Conservation (phyloP, 2,329 filamentous ascomycete genomes). For the Fusarium sp. region DNA sequence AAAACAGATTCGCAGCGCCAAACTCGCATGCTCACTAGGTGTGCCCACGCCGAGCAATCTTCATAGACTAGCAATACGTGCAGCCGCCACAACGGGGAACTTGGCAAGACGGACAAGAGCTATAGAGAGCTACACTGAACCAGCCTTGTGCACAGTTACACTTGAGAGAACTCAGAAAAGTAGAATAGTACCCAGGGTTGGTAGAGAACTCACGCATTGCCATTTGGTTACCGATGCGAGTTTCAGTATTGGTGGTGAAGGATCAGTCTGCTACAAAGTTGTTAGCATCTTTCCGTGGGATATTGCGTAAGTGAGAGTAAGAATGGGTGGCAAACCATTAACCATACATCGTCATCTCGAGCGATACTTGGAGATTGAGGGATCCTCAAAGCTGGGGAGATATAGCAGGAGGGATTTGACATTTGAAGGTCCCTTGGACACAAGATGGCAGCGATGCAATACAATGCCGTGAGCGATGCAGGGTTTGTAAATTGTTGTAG, state of each 20-base stretch:
- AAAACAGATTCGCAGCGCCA: too few species aligned
- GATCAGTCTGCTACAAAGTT: background rate
- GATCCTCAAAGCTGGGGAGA: background rate
- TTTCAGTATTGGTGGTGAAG: fast-evolving
- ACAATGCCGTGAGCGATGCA: background rate
- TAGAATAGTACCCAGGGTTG: fast-evolving
- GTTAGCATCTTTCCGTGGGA: background rate
- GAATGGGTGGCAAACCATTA: background rate
- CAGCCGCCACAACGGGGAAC: fast-evolving
- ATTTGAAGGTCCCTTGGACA: background rate
- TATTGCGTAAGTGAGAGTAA: too few species aligned
- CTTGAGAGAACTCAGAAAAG: background rate
- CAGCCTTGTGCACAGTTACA: background rate
- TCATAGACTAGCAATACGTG: fast-evolving
- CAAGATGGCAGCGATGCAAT: background rate
- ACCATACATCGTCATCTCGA: fast-evolving
- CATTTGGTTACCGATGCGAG: too few species aligned
- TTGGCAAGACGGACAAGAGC: fast-evolving
- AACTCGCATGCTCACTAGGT: too few species aligned
- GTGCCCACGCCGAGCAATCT: too few species aligned
- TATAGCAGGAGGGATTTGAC: fast-evolving
- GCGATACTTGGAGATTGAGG: background rate
- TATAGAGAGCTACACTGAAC: fast-evolving
- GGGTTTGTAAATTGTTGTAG: background rate
- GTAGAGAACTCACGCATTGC: background rate